phyloP scores from a whole-genome alignment of 2,329 filamentous ascomycete genomes.

The Botrytis elliptica region DNA sequence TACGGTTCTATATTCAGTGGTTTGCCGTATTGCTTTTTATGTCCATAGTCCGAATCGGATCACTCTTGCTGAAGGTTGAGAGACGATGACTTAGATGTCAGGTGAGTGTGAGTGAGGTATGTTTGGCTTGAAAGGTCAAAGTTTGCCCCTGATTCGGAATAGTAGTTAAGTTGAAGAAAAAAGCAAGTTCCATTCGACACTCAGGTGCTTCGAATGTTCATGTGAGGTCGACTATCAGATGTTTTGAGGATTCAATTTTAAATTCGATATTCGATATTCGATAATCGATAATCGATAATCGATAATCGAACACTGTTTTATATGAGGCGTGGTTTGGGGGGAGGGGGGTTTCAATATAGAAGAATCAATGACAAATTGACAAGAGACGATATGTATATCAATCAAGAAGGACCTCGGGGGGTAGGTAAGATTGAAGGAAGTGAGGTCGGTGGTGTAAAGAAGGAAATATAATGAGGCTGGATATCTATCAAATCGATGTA shows the following conservation, averaged over 20 bases:
- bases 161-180: neutral
- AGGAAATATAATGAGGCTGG: conserved; percentile 3
- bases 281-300: neutral
- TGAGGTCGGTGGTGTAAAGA: neutral
- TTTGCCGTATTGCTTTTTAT: neutral
- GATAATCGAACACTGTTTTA: neutral
- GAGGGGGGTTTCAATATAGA: neutral
- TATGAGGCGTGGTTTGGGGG: neutral
- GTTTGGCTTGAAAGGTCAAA: neutral
- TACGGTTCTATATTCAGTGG: neutral
- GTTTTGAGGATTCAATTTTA: neutral
- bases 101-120: neutral
- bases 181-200: neutral
- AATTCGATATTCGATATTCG: neutral
- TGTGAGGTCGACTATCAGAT: neutral
- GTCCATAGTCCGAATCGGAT: neutral
- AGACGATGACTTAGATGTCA: neutral
- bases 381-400: neutral
- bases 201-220: neutral
- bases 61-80: neutral
- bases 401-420: neutral
- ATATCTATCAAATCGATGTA: neutral
- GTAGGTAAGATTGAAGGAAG: neutral
- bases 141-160: neutral
- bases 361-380: neutral